These are phyloP conservation scores for Xylaria cubensis DNA, from an alignment of 495 filamentous ascomycete genomes.

Conservation along the genomic window DNA sequence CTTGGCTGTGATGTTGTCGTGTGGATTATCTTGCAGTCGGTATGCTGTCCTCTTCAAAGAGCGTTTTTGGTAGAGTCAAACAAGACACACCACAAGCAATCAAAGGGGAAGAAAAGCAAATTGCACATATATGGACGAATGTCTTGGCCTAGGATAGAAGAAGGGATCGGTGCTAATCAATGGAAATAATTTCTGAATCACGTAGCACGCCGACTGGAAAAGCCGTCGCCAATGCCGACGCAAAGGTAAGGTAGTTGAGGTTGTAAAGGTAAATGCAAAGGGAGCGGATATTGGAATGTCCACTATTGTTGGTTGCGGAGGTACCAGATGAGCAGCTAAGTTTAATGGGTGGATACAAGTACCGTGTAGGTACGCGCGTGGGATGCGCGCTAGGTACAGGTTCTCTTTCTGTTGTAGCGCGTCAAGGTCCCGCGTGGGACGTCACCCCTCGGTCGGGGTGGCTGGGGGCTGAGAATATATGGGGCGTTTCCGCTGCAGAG, in stretches of 20 bases:
- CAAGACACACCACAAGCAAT: not conserved
- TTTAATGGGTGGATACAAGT: constrained; percentile 29
- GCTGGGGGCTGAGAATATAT: not conserved
- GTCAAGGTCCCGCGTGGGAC: constrained; percentile 18
- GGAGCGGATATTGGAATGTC: constrained; percentile 10
- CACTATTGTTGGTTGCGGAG: constrained; percentile 25
- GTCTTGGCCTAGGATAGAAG: not conserved
- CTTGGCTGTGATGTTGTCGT: not conserved
- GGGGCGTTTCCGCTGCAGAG: not conserved
- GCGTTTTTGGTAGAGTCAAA: not conserved
- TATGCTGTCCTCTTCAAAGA: not conserved
- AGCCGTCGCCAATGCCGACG: not conserved
- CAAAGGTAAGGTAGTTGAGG: not conserved
- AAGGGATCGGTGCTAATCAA: not conserved
- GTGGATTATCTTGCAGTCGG: not conserved
- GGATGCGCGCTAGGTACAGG: constrained; percentile 17
- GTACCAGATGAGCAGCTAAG: constrained; percentile 21
- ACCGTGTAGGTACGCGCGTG: constrained; percentile 27
- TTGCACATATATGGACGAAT: not conserved
- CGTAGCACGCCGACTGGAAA: constrained; percentile 1
- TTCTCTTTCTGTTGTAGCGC: constrained; percentile 15
- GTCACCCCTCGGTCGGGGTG: constrained; percentile 6
- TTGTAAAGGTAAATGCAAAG: constrained; percentile 1
- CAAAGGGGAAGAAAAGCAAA: not conserved
- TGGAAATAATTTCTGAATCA: constrained; percentile 1